Evolutionary conservation across 345 rosid species (phyloP), one percentile per base, ranked within the genome.

Genomic region (Adansonia digitata): DNA sequence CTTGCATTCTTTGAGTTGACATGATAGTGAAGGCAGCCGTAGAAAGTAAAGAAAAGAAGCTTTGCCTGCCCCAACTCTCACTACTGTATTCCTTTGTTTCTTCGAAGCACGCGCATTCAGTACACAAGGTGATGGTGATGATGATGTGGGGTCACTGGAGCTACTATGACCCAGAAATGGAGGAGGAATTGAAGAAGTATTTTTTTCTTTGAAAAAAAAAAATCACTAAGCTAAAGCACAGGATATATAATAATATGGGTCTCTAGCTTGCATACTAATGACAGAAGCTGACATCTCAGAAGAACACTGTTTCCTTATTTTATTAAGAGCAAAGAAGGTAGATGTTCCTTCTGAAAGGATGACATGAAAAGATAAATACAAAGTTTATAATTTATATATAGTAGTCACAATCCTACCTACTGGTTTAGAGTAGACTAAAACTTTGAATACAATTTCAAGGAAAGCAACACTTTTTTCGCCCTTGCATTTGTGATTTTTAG

Each of bases 81-180:
- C 9, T 13, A 43, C 0, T 24, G 48, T 37, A 18, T 15, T 63
- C 9, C 34, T 73, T 66, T 43, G 71, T 65, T 75, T 63, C 78
- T 43, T 46, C 61, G 80, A 35, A 77, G 84, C 88, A 85, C 76
- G 88, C 84, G 82, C 75, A 77, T 75, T 75, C 81, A 24, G 76
- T 65, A 20, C n/a, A 69, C 37, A 56, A 12, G 20, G 29, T 20
- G 46, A 46, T 27, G 46, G 40, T 53, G 60, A 27, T 77, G 59
- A 67, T 79, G 81, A 12, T 64, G 71, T 51, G 81, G 51, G 61
- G 73, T n/a, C 43, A 69, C 35, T 5, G 13, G 35, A 45, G 43
- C 37, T 48, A 40, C 10, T 22, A 20, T 63, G 78, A 80, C 76
- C 77, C 77, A 43, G 71, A 78, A 80, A 72, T 73, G 69, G 70